Evolutionary conservation across 257 asterid genomes (phyloP).

Genomic region (Fraxinus quadrangulata): DNA sequence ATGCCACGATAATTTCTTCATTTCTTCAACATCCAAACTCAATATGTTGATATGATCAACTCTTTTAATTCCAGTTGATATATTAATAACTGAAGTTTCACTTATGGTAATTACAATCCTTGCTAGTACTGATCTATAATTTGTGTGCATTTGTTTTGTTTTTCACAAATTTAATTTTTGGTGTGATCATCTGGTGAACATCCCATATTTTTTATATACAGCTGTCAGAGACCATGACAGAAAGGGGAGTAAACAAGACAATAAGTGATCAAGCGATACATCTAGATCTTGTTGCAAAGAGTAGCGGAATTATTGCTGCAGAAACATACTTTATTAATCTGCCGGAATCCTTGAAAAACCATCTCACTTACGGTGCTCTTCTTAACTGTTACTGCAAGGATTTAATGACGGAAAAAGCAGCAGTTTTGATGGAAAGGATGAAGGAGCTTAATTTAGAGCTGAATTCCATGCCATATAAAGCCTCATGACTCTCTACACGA

Average conservation of each 20-base stretch:
- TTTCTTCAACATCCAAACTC: background rate
- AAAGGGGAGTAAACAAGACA: constrained; percentile 90
- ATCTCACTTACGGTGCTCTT: constrained; percentile 83
- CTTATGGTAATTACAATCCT: background rate
- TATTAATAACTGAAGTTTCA: background rate
- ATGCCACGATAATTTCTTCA: background rate
- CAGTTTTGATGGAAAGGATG: constrained; percentile 72
- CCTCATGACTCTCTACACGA: constrained; percentile 75
- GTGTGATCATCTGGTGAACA: background rate
- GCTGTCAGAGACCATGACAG: constrained; percentile 80
- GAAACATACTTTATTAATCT: constrained; percentile 69
- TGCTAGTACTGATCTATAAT: background rate
- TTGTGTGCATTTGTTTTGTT: background rate
- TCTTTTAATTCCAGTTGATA: background rate
- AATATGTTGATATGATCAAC: too few species aligned
- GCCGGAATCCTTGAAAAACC: constrained; percentile 74
- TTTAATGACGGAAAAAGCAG: constrained; percentile 69
- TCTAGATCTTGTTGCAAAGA: constrained; percentile 80
- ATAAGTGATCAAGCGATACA: constrained; percentile 81
- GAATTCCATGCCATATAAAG: constrained; percentile 84
- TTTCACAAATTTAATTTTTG: background rate
- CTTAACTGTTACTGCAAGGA: constrained; percentile 86
- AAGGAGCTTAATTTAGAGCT: constrained; percentile 73
- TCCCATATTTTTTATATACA: constrained; percentile 28
- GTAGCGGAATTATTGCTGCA: constrained; percentile 65